Conservation (phyloP, 306 rosid species). For the Trifolium dubium region DNA sequence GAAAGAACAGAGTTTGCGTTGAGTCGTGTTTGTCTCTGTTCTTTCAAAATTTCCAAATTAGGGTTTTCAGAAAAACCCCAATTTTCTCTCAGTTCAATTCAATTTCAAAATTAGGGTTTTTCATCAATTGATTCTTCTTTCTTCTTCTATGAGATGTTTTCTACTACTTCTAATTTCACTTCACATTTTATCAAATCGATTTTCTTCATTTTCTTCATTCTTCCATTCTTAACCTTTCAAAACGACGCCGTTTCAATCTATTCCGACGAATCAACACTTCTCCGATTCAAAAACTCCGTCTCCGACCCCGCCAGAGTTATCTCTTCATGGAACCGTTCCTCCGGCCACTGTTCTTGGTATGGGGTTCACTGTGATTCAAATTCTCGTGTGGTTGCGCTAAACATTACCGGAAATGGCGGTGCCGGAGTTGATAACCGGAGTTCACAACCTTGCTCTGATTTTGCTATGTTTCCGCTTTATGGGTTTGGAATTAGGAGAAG, state of each 20-base stretch:
- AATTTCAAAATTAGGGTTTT: neutral
- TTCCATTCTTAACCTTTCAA: slow-evolving; percentile 4
- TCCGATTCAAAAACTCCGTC: slow-evolving; percentile 63
- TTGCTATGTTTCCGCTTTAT: slow-evolving; percentile 65
- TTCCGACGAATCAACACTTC: slow-evolving; percentile 76
- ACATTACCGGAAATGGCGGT: slow-evolving; percentile 70
- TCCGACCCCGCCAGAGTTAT: slow-evolving; percentile 72
- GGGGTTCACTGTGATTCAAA: slow-evolving; percentile 71
- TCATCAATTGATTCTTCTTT: neutral
- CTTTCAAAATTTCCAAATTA: neutral
- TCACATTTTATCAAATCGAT: slow-evolving; percentile 33
- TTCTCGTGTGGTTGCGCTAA: slow-evolving; percentile 69
- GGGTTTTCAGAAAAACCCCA: neutral
- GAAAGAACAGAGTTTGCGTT: neutral
- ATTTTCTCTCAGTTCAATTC: neutral
- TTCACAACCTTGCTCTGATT: slow-evolving; percentile 51
- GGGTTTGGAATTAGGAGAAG: slow-evolving; percentile 71
- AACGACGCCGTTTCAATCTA: slow-evolving; percentile 41
- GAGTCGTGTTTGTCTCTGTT: neutral
- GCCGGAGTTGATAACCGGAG: slow-evolving; percentile 34
- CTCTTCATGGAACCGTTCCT: slow-evolving; percentile 53
- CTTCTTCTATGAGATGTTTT: slow-evolving; percentile 61
- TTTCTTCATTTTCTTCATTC: slow-evolving; percentile 20
- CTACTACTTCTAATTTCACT: neutral
- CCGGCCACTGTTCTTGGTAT: slow-evolving; percentile 59